Evolutionary conservation across 306 rosid species (phyloP).

Genomic region (Dalbergia cochinchinensis): DNA sequence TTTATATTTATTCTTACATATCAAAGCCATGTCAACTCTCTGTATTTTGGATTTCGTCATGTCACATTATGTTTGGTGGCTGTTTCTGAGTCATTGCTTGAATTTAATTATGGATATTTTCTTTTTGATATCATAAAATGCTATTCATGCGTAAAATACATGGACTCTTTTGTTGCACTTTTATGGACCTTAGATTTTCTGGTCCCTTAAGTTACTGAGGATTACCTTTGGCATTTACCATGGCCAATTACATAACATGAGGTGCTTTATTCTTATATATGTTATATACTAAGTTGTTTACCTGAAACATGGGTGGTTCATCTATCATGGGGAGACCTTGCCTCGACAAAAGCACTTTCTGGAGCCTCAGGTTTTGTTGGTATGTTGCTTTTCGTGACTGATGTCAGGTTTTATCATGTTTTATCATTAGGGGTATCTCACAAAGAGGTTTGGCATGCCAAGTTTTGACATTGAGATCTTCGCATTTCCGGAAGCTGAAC

Average conservation of each 20-base stretch:
- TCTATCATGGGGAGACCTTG: conserved; percentile 41
- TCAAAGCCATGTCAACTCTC: background rate
- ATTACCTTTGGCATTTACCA: conserved; percentile 22
- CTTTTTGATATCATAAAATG: background rate
- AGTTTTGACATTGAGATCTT: conserved; percentile 67
- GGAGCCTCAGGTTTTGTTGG: conserved; percentile 25
- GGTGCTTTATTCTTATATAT: conserved; percentile 33
- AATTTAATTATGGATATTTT: background rate
- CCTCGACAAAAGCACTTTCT: conserved; percentile 34
- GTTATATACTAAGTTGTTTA: conserved; percentile 28
- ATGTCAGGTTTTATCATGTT: conserved; percentile 44
- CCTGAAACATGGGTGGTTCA: conserved; percentile 33
- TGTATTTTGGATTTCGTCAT: background rate
- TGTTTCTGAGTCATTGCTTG: background rate
- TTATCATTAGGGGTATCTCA: conserved; percentile 68
- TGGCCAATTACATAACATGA: conserved; percentile 15
- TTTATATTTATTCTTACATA: background rate
- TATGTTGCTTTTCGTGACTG: conserved; percentile 35
- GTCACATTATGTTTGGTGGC: background rate
- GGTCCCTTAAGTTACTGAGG: background rate
- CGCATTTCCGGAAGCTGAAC: conserved; percentile 76
- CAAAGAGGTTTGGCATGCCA: conserved; percentile 82
- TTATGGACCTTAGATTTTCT: conserved; percentile 35
- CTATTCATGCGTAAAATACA: background rate
- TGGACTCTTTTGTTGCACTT: conserved; percentile 10